Conservation (phyloP, 2,329 filamentous ascomycete species). For the Ophiocordyceps australis region DNA sequence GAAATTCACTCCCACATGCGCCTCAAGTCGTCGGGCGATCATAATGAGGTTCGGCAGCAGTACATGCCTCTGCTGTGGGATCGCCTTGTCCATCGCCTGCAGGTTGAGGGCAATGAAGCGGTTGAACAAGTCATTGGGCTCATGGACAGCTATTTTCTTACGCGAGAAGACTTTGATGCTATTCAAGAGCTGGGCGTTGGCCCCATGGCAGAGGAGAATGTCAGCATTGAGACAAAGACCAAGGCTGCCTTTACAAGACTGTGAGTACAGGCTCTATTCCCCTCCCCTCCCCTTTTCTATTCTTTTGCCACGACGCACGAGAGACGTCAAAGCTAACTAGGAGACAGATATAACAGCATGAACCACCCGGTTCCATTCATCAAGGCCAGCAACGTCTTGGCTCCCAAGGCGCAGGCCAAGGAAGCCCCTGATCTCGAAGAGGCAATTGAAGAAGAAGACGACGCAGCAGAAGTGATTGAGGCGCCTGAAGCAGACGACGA, state of each 20-base stretch:
- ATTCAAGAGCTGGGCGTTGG: constrained; percentile 86
- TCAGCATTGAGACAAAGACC: constrained; percentile 68
- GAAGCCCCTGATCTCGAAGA: constrained; percentile 91
- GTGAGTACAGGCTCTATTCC: constrained; percentile 34
- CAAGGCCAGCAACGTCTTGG: constrained; percentile 65
- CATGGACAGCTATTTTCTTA: constrained; percentile 95
- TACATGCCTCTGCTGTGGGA: constrained; percentile 84
- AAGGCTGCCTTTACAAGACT: constrained; percentile 80
- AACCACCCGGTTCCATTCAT: constrained; percentile 89
- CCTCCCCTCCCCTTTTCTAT: no score
- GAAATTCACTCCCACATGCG: constrained; percentile 98
- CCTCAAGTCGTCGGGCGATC: constrained; percentile 72
- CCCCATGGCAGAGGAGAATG: constrained; percentile 53
- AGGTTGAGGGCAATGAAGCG: constrained; percentile 62
- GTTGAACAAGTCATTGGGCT: constrained; percentile 74
- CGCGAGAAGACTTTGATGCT: constrained; percentile 84
- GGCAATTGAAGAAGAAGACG: constrained; percentile 85
- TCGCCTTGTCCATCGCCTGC: constrained; percentile 55
- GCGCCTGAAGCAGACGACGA: constrained; percentile 47
- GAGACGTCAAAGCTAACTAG: background rate
- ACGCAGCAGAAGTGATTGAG: constrained; percentile 47
- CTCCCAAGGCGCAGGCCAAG: constrained; percentile 50
- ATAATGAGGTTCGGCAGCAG: constrained; percentile 85
- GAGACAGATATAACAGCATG: constrained; percentile 61
- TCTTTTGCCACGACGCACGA: no score